These are phyloP conservation scores for Kodamaea ohmeri DNA, from an alignment of 1,139 yeast species.

Conservation along the genomic window DNA sequence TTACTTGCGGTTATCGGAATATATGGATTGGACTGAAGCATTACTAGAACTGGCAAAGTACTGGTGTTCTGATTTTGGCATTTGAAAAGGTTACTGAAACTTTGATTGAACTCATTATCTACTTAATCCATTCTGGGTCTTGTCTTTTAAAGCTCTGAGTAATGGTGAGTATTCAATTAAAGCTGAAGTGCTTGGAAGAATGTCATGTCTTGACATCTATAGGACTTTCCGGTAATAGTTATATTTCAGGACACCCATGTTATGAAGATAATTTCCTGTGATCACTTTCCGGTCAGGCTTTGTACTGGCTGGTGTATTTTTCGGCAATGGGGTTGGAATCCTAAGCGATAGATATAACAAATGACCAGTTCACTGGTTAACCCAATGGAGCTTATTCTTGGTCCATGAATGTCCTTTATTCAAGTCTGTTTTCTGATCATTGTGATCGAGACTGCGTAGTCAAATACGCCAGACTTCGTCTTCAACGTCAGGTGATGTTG, in stretches of 20 bases:
- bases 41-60: background rate
- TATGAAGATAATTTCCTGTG: background rate
- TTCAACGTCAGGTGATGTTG: conserved; percentile 25
- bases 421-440: conserved; percentile 27
- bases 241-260: background rate
- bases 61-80: background rate
- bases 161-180: conserved; percentile 1
- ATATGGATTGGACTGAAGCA: background rate
- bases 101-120: background rate
- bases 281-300: conserved; percentile 16
- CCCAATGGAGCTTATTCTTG: conserved; percentile 95
- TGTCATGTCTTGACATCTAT: conserved; percentile 1
- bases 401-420: conserved; percentile 52
- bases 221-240: conserved; percentile 6
- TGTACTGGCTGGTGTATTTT: conserved; percentile 16
- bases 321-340: conserved; percentile 63
- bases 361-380: conserved; percentile 48
- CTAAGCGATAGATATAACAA: conserved; percentile 84
- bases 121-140: conserved; percentile 17
- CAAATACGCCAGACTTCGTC: conserved; percentile 63
- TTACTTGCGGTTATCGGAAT: background rate
- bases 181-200: background rate
- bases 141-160: conserved; percentile 20
- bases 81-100: background rate
- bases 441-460: conserved; percentile 47